Percentiles rank a stretch among this genome's conserved stretches.
phyloP scores from a whole-genome alignment of 768 basidiomycete species.

The Hericium erinaceus region DNA sequence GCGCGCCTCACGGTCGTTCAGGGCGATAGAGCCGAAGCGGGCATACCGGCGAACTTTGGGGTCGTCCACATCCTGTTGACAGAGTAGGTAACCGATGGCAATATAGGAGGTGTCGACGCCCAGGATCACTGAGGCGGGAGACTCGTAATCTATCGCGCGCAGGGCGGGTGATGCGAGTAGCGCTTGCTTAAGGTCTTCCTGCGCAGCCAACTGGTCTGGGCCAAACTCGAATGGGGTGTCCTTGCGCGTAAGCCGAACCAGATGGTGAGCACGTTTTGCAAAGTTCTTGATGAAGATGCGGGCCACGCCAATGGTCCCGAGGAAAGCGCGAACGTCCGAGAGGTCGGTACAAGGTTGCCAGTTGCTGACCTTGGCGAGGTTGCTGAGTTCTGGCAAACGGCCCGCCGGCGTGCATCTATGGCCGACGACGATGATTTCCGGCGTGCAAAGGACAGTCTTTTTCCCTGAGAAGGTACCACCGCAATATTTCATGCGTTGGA shows the following conservation, averaged over 20 bases:
- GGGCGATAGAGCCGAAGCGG: slow-evolving; percentile 29
- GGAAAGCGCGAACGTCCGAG: slow-evolving; percentile 18
- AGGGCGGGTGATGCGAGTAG: background rate
- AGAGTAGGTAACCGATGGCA: slow-evolving; percentile 19
- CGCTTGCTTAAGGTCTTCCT: slow-evolving; percentile 13
- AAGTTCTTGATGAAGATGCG: slow-evolving; percentile 18
- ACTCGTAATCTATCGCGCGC: slow-evolving; percentile 14
- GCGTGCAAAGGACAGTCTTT: slow-evolving; percentile 24
- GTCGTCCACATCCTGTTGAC: slow-evolving; percentile 15
- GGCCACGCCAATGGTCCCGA: slow-evolving; percentile 16
- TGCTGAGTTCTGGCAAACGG: slow-evolving; percentile 18
- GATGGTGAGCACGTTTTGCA: slow-evolving; percentile 11
- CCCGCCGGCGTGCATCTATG: slow-evolving; percentile 29
- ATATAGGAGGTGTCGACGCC: slow-evolving; percentile 20
- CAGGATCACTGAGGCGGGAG: slow-evolving; percentile 11
- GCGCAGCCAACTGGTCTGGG: slow-evolving; percentile 5
- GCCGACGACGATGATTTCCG: slow-evolving; percentile 24
- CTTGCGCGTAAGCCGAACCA: slow-evolving; percentile 15
- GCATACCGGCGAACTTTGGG: slow-evolving; percentile 16
- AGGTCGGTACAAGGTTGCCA: slow-evolving; percentile 15
- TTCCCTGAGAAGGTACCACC: slow-evolving; percentile 29
- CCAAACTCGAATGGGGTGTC: slow-evolving; percentile 14
- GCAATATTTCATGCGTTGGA: slow-evolving; percentile 27
- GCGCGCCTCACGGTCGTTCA: slow-evolving; percentile 20
- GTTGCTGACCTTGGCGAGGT: slow-evolving; percentile 18